These are phyloP conservation scores for Tubosaeta sp. DNA, from an alignment of 768 basidiomycete genomes.

Conservation along the genomic window DNA sequence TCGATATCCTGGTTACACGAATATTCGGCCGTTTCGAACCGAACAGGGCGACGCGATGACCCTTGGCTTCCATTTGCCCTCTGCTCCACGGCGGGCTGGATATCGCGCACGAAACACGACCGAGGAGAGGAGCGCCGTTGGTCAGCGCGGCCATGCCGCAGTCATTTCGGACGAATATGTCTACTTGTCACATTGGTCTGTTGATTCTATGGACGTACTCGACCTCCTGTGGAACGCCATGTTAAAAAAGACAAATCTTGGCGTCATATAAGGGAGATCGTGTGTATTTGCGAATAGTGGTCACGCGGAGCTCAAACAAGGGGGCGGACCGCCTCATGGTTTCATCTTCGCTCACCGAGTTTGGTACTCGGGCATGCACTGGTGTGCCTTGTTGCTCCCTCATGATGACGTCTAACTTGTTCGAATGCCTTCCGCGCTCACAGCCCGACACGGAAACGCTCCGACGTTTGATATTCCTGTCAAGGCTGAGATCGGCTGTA, in stretches of 20 bases:
- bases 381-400: not conserved
- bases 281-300: not conserved
- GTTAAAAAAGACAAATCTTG: slow-evolving; percentile 18
- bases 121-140: slow-evolving; percentile 6
- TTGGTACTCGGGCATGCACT: not conserved
- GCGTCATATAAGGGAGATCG: slow-evolving; percentile 5
- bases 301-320: slow-evolving; percentile 3
- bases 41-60: slow-evolving; percentile 5
- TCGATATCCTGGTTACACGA: not conserved
- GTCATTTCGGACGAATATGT: slow-evolving; percentile 10
- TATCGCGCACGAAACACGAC: slow-evolving; percentile 20
- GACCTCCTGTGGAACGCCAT: slow-evolving; percentile 3
- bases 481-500: not conserved
- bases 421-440: not conserved
- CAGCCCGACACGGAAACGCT: not conserved
- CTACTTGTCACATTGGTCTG: slow-evolving; percentile 12
- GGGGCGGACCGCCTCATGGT: slow-evolving; percentile 12
- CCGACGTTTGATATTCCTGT: not conserved
- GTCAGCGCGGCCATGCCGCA: slow-evolving; percentile 1
- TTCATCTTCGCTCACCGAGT: slow-evolving; percentile 2
- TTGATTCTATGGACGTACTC: slow-evolving; percentile 8
- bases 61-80: slow-evolving; percentile 8
- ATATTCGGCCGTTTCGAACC: slow-evolving; percentile 14
- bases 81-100: slow-evolving; percentile 18
- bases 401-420: not conserved